Evolutionary conservation across 2,329 filamentous ascomycete genomes (phyloP), one percentile per base, ranked within the genome.

Genomic region (Penicillium hesseltinei): DNA sequence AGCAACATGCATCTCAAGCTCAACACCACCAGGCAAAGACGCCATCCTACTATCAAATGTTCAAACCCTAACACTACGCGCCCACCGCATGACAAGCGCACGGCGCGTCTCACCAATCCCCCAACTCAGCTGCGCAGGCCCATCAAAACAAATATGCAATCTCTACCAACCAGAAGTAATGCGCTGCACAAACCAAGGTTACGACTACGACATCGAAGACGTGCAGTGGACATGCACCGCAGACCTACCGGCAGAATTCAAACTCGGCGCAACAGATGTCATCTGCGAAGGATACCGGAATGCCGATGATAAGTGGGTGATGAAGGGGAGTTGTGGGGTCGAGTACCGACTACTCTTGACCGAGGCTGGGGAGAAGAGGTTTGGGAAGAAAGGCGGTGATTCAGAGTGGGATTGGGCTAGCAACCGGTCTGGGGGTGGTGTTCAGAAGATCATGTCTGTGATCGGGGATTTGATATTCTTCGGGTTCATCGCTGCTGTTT

Each of bases 191-290:
- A 97, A 97, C 77, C 82, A 88, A 59, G 94, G 93, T 59, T 80
- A 84, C 31, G 88, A 88, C 59, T 97, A 97, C 78, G 85, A 86
- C 61, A 73, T 79, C 43, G 87, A 94, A 75, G 89, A 96, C 71
- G 82, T 97, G 38, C 88, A 96, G 76, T 99, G 93, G 93, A 90
- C 90, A 29, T 99, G 93, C 76, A 85, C 85, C n/a, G 84, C 85
- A 5, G 78, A 79, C 3, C 73, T 88, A 1, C 85, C 85, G 0
- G 72, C 79, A 11, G 85, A 88, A 63, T 86, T 88, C 75, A 88
- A 88, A 74, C 84, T 97, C 29, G 92, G 91, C 56, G 83, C 84
- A 60, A 97, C 93, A 11, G 92, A 97, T 61, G 93, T 97, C 54
- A 80, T 92, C 11, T 99, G 94, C 74, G 93, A 99, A 71, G 93